Evolutionary conservation across 2,329 filamentous ascomycete species (phyloP), one percentile per base, ranked within the genome.

Genomic region (Colletotrichum salicis): DNA sequence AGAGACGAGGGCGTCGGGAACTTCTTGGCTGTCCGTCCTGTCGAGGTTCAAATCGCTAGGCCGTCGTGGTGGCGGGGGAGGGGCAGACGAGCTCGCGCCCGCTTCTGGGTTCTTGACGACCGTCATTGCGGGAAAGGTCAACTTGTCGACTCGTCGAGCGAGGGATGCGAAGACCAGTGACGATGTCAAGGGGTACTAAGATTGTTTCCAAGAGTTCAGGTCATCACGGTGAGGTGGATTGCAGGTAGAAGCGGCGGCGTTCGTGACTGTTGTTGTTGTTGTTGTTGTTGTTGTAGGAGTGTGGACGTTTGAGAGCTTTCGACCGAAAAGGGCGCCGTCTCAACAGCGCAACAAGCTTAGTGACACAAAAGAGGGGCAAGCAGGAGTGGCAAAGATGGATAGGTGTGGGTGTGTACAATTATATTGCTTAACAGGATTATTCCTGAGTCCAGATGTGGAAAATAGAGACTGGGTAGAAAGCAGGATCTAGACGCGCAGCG

Each of bases 1-100:
- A 19, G 80, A 79, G 10, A 83, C 75, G 29, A 82, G 64, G 19
- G 81, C 77, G 22, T 80, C 79, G 12, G 77, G 76, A n/a, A 74
- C 74, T 24, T 79, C 70, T 51, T 75, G 74, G 31, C 75, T 75
- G 56, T 73, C 75, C 13, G 67, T 70, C 65, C 52, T 64, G 54
- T 65, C 54, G 59, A 71, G 64, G 61, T 71, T 61, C 37, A 61
- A 54, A 24, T 59, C 57, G 67, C 55, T 62, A 51, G 58, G 51
- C 45, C 51, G 65, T 58, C 56, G 65, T 8, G 31, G 52, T 12
- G 67, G 57, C 48, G 67, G 48, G 52, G 57, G 65, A 71, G 68
- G 71, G 63, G 68, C 61, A 72, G 22, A 59, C 51, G 57, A 70
- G 70, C 65, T 67, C 22, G 37, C 57, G 61, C 70, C 48, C 70